Evolutionary conservation across 176 grass and related monocot species (phyloP).

Genomic region (Zea luxurians): DNA sequence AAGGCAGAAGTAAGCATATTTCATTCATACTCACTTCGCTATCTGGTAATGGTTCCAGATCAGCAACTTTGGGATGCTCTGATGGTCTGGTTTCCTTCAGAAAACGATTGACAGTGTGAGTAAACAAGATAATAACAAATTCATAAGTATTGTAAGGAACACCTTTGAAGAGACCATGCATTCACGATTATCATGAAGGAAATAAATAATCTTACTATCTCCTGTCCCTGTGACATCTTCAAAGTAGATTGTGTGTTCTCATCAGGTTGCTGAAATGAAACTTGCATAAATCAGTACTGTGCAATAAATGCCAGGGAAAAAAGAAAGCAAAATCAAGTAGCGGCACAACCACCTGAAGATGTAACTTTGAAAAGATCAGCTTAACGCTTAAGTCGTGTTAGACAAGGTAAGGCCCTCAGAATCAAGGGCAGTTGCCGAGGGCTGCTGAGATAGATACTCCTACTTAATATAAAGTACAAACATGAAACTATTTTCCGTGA

Average conservation of each 20-base stretch:
- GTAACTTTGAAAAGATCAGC: constrained; percentile 3
- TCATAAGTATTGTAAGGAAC: not conserved
- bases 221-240: constrained; percentile 45
- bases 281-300: not conserved
- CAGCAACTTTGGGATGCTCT: constrained; percentile 32
- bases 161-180: constrained; percentile 1
- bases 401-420: constrained; percentile 13
- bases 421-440: not conserved
- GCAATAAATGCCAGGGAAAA: constrained; percentile 1
- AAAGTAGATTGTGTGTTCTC: constrained; percentile 45
- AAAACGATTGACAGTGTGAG: constrained; percentile 18
- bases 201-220: constrained; percentile 40
- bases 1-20: not conserved
- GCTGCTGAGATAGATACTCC: not conserved
- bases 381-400: not conserved
- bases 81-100: constrained; percentile 40
- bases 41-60: constrained; percentile 26
- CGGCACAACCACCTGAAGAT: constrained; percentile 3
- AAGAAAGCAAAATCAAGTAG: constrained; percentile 11
- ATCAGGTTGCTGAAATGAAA: constrained; percentile 71
- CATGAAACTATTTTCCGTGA: constrained; percentile 7
- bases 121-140: not conserved
- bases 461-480: not conserved
- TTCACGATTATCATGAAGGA: constrained; percentile 10
- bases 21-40: constrained; percentile 50